phyloP scores from a whole-genome alignment of 2,329 filamentous ascomycete species.

The Verticillium albo-atrum region DNA sequence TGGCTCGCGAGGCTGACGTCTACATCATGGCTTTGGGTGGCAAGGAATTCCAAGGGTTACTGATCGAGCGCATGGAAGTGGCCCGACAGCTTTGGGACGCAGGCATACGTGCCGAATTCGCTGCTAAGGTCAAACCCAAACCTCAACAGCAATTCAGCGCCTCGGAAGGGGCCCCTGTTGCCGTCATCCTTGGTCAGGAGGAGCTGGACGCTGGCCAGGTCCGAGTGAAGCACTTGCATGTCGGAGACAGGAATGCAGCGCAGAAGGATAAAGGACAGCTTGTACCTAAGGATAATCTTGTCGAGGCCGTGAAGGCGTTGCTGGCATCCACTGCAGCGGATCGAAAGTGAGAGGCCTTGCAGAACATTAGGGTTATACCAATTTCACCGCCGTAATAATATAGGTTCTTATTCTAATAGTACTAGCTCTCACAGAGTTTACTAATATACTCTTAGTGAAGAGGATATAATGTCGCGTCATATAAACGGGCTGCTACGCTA shows the following conservation, averaged over 20 bases:
- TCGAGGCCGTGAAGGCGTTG: slow-evolving; percentile 34
- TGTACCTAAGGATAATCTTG: slow-evolving; percentile 50
- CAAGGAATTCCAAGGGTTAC: slow-evolving; percentile 71
- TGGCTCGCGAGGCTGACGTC: slow-evolving; percentile 71
- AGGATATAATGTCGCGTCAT: too few species aligned
- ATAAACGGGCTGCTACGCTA: too few species aligned
- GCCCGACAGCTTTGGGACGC: slow-evolving; percentile 75
- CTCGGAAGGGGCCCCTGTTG: slow-evolving; percentile 81
- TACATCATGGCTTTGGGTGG: slow-evolving; percentile 94
- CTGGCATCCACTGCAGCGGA: background rate
- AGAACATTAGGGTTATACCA: too few species aligned
- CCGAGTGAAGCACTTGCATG: slow-evolving; percentile 68
- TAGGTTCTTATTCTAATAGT: too few species aligned
- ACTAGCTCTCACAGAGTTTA: too few species aligned
- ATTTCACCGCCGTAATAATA: too few species aligned
- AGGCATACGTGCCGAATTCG: slow-evolving; percentile 79
- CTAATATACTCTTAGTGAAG: too few species aligned
- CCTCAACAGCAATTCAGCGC: slow-evolving; percentile 85
- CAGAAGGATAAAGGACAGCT: slow-evolving; percentile 61
- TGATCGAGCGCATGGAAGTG: slow-evolving; percentile 80
- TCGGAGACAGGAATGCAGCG: slow-evolving; percentile 64
- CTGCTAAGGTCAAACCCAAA: slow-evolving; percentile 86
- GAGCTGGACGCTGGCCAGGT: slow-evolving; percentile 81
- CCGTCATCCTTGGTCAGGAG: slow-evolving; percentile 84
- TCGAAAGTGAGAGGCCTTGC: too few species aligned